Percentiles rank a stretch among this genome's conserved stretches.
Conservation (phyloP, 345 rosid species). For the Capsella bursapastoris region DNA sequence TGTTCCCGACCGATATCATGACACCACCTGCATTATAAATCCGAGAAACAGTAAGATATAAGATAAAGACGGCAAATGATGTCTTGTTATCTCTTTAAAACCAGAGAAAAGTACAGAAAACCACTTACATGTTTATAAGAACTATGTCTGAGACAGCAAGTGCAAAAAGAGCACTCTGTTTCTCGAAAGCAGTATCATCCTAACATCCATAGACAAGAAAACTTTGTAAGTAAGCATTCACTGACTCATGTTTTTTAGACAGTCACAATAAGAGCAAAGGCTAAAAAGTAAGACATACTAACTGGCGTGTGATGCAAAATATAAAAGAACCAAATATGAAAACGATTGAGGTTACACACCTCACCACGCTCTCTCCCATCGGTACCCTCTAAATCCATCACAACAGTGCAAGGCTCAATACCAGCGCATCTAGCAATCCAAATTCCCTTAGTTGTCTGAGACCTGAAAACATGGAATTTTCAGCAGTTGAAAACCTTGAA, state of each 20-base stretch:
- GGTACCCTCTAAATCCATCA: constrained; percentile 99
- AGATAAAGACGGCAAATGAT: constrained; percentile 18
- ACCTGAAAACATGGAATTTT: constrained; percentile 53
- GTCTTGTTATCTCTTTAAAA: constrained; percentile 1
- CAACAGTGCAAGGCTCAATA: constrained; percentile 91
- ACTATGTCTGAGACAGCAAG: constrained; percentile 98
- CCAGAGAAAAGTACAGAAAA: constrained; percentile 13
- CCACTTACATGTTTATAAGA: constrained; percentile 92
- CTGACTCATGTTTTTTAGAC: constrained; percentile 1
- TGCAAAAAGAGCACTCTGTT: constrained; percentile 99
- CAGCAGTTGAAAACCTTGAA: constrained; percentile 12
- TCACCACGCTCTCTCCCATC: constrained; percentile 99
- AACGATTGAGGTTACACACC: constrained; percentile 48
- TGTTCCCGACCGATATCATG: constrained; percentile 99
- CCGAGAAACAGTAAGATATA: constrained; percentile 21
- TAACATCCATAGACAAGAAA: constrained; percentile 43
- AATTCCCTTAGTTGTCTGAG: constrained; percentile 98
- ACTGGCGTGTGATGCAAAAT: neutral
- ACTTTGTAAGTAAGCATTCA: constrained; percentile 21
- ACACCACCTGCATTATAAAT: constrained; percentile 83
- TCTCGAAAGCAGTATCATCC: constrained; percentile 99
- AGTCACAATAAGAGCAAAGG: neutral
- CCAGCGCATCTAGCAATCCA: constrained; percentile 92
- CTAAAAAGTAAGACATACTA: constrained; percentile 10
- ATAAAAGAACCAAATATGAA: neutral